A percentile compares a stretch with the other conserved stretches of the same genome.
phyloP scores from a whole-genome alignment of 2,329 filamentous ascomycete genomes.

The Gnomoniopsis smithogilvyi region DNA sequence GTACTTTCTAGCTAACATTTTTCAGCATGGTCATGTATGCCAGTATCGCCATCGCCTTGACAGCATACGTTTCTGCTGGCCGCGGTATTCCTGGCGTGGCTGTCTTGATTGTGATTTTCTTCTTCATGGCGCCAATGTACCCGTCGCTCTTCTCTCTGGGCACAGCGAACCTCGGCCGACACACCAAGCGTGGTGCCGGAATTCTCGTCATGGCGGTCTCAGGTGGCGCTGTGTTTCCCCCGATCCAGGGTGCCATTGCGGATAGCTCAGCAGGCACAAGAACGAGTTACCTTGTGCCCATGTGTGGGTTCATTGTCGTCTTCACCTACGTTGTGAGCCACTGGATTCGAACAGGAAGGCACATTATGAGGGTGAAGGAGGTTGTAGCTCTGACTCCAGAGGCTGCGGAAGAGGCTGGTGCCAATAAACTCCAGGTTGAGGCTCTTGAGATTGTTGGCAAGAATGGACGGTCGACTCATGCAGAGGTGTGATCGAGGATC shows the following conservation, averaged over 20 bases:
- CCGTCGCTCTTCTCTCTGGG: background rate
- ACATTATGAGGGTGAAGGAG: conserved; percentile 30
- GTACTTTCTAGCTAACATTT: no score
- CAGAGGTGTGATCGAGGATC: background rate
- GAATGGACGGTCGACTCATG: background rate
- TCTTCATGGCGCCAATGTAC: background rate
- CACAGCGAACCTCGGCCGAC: background rate
- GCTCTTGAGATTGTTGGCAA: conserved; percentile 1
- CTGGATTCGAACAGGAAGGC: conserved; percentile 29
- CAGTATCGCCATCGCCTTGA: background rate
- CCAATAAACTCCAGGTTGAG: conserved; percentile 1
- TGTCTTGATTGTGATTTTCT: background rate
- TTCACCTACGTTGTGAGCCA: conserved; percentile 28
- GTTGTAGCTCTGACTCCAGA: conserved; percentile 20
- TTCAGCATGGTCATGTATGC: background rate
- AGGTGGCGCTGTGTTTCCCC: background rate
- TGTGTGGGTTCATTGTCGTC: conserved; percentile 39
- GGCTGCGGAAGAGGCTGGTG: conserved; percentile 5
- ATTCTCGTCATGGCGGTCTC: background rate
- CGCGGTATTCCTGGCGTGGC: conserved; percentile 19
- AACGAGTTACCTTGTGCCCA: conserved; percentile 40
- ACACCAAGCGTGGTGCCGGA: background rate
- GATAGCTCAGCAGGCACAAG: conserved; percentile 32
- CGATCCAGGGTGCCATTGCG: conserved; percentile 28
- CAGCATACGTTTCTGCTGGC: conserved; percentile 16